Percentiles rank a stretch among this genome's conserved stretches.
Evolutionary conservation across 768 basidiomycete species (phyloP).

Genomic region (Kwoniella shandongensis): DNA sequence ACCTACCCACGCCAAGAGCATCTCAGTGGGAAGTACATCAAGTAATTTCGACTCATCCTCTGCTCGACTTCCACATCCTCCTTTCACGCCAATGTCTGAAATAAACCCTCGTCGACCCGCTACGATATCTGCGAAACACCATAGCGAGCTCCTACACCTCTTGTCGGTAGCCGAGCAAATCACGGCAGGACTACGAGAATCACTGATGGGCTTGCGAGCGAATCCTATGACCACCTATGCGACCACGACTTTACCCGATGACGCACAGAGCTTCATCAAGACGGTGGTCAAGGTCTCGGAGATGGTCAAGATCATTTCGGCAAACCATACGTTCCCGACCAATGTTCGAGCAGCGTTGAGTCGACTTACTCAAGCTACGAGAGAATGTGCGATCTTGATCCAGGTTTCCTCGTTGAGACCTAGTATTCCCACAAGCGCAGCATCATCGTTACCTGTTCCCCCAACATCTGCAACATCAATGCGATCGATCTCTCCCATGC

Average conservation of each 20-base stretch:
- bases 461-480: conserved; percentile 5
- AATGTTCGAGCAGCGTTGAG: conserved; percentile 70
- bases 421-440: conserved; percentile 22
- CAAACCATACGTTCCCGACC: conserved; percentile 61
- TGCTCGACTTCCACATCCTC: conserved; percentile 3
- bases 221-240: conserved; percentile 60
- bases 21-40: conserved; percentile 18
- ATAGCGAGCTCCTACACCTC: conserved; percentile 36
- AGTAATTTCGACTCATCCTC: not conserved
- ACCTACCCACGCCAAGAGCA: conserved; percentile 24
- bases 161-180: conserved; percentile 65
- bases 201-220: conserved; percentile 63
- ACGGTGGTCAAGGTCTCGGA: conserved; percentile 76
- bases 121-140: conserved; percentile 39
- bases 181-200: conserved; percentile 65
- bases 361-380: conserved; percentile 74
- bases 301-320: conserved; percentile 64
- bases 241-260: conserved; percentile 67
- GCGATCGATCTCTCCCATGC: conserved; percentile 14
- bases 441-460: conserved; percentile 1
- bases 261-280: conserved; percentile 79
- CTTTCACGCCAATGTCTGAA: not conserved
- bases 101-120: conserved; percentile 11
- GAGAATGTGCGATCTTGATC: conserved; percentile 81
- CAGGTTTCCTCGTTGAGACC: conserved; percentile 80